phyloP scores from a whole-genome alignment of 2,329 filamentous ascomycete genomes.

The Colletotrichum sp. region DNA sequence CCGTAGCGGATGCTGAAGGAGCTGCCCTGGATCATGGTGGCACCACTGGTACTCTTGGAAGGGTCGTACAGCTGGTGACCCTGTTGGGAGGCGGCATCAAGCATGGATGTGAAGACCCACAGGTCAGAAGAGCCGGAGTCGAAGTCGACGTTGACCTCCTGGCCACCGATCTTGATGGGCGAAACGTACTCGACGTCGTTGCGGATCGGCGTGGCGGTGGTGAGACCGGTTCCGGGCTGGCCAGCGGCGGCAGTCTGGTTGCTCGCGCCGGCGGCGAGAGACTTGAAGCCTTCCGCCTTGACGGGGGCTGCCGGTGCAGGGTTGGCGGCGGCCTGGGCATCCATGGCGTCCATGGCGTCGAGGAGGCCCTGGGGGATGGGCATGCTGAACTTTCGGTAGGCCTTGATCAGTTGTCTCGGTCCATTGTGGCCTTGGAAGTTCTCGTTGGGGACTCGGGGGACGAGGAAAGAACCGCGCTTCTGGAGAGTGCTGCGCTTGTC shows the following conservation, averaged over 20 bases:
- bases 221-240: slow-evolving; percentile 51
- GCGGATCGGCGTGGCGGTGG: slow-evolving; percentile 67
- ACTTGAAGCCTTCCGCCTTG: slow-evolving; percentile 27
- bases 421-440: slow-evolving; percentile 62
- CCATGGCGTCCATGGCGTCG: slow-evolving; percentile 35
- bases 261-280: background rate
- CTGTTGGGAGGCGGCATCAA: slow-evolving; percentile 46
- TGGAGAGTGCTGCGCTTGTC: slow-evolving; percentile 33
- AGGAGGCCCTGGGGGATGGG: slow-evolving; percentile 48
- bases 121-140: slow-evolving; percentile 79
- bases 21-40: slow-evolving; percentile 41
- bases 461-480: slow-evolving; percentile 59
- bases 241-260: slow-evolving; percentile 16
- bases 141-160: slow-evolving; percentile 73
- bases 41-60: slow-evolving; percentile 36
- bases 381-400: slow-evolving; percentile 72
- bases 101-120: slow-evolving; percentile 73
- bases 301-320: background rate
- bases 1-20: slow-evolving; percentile 73
- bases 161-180: slow-evolving; percentile 72
- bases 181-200: slow-evolving; percentile 75
- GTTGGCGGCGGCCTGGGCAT: background rate
- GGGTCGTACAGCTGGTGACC: slow-evolving; percentile 54
- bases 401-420: slow-evolving; percentile 65
- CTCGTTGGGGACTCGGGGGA: slow-evolving; percentile 62